Evolutionary conservation across 805 yeast genomes (phyloP), one percentile per base, ranked within the genome.

Genomic region (Wickerhamia fluorescens): DNA sequence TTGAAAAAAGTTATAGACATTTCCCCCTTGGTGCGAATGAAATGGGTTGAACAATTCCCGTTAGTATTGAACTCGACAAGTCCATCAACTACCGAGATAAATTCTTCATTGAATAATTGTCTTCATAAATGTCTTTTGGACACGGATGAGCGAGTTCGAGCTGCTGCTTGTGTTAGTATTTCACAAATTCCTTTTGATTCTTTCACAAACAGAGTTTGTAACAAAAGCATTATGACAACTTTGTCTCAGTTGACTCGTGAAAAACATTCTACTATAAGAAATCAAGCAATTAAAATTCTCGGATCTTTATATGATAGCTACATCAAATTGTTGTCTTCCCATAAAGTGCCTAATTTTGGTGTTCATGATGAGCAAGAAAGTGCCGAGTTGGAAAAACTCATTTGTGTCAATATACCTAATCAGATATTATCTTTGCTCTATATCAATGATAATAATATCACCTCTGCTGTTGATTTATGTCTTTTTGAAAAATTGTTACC

Each of bases 1-100:
- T 51, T 82, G 30, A 78, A 78, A 37, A 81, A 87, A 40, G 70
- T 80, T 4, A 61, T 79, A 7, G 96, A 87, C 49, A 58, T 73
- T 6, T 73, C 80, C 2, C 61, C 81, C 0, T 47, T 46, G 2
- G 88, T 86, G 2, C 62, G 96, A 30, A 52, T 66, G 4, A 65
- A 68, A 31, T 87, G 96, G 95, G 74, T 73, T 0, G 73, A 73
- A 27, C 69, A 74, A 20, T 52, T 76, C 0, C 65, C 78, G 0
- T 50, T 44, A 1, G 65, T 80, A 6, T 36, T 85, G 2, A 33
- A 35, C 7, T 36, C 45, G 12, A 62, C 76, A 36, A 47, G 52
- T 12, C 77, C 73, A 33, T 49, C 71, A 2, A 56, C 69, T 2
- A 42, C 54, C 0, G 87, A 79, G 26, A 55, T 77, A 2, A 53